Evolutionary conservation across 139 green algal genomes (phyloP), one percentile per base, ranked within the genome.

Genomic region (Coelastrella sp.): DNA sequence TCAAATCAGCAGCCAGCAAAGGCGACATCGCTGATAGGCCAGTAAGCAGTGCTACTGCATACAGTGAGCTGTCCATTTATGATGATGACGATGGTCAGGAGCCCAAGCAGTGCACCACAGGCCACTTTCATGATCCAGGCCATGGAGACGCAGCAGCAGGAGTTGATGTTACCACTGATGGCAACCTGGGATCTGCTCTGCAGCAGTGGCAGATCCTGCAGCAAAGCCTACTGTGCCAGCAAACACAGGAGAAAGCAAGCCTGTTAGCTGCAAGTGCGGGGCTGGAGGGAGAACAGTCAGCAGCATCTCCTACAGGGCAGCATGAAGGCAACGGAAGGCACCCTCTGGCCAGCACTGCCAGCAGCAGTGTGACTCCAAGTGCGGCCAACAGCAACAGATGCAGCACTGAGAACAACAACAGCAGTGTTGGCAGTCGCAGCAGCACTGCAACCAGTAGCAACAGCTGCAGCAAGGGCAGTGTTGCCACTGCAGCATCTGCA

Each of bases 51-150:
- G 78, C 25, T 10, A 83, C 27, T n/a, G 58, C 27, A 7, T 83
- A 83, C 78, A 83, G 78, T 25, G 78, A 19, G 6, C 14, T 83
- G 78, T 83, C 78, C 10, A 83, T 83, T 14, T 83, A 83, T 27
- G 59, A 25, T 20, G 78, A 83, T 57, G 27, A 83, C 15, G 10
- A 83, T 70, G 63, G 14, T 49, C 35, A 49, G 35, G 35, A 49
- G 35, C 35, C 35, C 35, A 49, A 49, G 35, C 35, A 49, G 35
- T 49, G 35, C 3, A 49, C 35, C 35, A 49, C 35, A 49, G 35
- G 35, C 35, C 35, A 49, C 35, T 49, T 49, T 49, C 35, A 49
- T 49, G 35, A 49, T 49, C 59, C 10, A 60, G 60, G 8, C 20
- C 27, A 24, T 72, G 80, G 57, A 58, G 80, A 49, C 49, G 80